These are phyloP conservation scores for Kodamaea kakaduensis DNA, from an alignment of 805 yeast genomes.

Conservation along the genomic window DNA sequence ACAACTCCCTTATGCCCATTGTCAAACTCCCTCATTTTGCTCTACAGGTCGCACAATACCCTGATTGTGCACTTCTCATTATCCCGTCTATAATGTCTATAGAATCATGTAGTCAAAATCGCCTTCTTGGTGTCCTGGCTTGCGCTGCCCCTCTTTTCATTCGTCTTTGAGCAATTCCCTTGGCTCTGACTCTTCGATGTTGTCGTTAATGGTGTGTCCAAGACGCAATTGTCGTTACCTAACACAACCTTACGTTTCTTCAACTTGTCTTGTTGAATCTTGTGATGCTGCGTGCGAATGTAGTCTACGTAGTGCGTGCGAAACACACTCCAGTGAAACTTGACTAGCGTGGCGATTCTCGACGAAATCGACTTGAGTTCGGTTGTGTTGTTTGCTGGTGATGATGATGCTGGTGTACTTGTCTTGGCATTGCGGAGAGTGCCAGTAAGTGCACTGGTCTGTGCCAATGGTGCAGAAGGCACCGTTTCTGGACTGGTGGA, in stretches of 20 bases:
- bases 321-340: slow-evolving; percentile 82
- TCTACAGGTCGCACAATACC: too few relatives aligned
- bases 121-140: slow-evolving; percentile 10
- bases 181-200: slow-evolving; percentile 4
- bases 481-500: slow-evolving; percentile 3
- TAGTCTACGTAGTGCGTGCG: slow-evolving; percentile 59
- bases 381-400: slow-evolving; percentile 16
- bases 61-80: slow-evolving; percentile 9
- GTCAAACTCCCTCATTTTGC: too few relatives aligned
- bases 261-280: slow-evolving; percentile 16
- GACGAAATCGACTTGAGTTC: slow-evolving; percentile 58
- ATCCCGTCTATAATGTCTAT: slow-evolving; percentile 9
- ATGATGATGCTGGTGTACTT: slow-evolving; percentile 9
- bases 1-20: too few relatives aligned
- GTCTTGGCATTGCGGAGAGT: slow-evolving; percentile 7
- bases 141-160: slow-evolving; percentile 7
- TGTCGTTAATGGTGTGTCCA: slow-evolving; percentile 7
- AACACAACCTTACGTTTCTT: slow-evolving; percentile 12
- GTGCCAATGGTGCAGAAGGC: slow-evolving; percentile 6
- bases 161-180: slow-evolving; percentile 5
- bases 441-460: slow-evolving; percentile 1
- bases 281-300: slow-evolving; percentile 15
- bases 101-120: slow-evolving; percentile 11
- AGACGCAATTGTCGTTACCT: slow-evolving; percentile 8
- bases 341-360: slow-evolving; percentile 60